Base-by-base conservation (phyloP, 495 filamentous ascomycete genomes). In the Daldinia grandis region DNA sequence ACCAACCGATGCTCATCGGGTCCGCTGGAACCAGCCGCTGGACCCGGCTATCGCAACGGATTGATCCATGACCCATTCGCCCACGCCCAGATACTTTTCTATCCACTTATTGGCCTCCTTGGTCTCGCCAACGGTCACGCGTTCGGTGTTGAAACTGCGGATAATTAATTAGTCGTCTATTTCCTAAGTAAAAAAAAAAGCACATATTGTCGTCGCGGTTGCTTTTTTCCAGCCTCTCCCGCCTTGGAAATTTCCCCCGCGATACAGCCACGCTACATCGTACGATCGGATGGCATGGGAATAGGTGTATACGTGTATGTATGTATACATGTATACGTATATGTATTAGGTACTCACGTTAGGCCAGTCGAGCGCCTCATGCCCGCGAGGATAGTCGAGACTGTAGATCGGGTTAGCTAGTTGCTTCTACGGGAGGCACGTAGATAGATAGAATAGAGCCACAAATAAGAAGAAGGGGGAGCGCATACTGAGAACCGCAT, bases 51-150 rank as follows among this genome's bases (percentile, higher is more conserved):
- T 84, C 28, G 94, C 94, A 28, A 98, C 93, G 5, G 93, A 95
- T 82, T 95, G 91, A 76, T 99, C 95, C 94, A 99, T 95, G 58
- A 97, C 91, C 92, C 92, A 96, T 81, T 99, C 95, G 77, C 95
- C 95, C 47, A 98, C 89, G 57, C 92, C 92, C 64, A 99, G 90
- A 82, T 99, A 99, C 78, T 90, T 97, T 75, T 95, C 93, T 72
- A 99, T 87, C 91, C 93, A 98, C 74, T 89, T 91, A 78, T 92
- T 91, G 73, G 97, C 76, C 62, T 95, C 91, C 80, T 93, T 92
- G 78, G 88, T 94, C 44, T 97, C 93, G 44, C 72, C 72, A 69
- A 79, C 78, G 67, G 91, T 86, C 68, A 98, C 86, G 72, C 90
- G 88, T 71, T 98, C 96, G 71, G 89, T 89, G 79, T 92, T 90